phyloP scores from a whole-genome alignment of 1,284 basidiomycete genomes.

The Sutorius eximius region DNA sequence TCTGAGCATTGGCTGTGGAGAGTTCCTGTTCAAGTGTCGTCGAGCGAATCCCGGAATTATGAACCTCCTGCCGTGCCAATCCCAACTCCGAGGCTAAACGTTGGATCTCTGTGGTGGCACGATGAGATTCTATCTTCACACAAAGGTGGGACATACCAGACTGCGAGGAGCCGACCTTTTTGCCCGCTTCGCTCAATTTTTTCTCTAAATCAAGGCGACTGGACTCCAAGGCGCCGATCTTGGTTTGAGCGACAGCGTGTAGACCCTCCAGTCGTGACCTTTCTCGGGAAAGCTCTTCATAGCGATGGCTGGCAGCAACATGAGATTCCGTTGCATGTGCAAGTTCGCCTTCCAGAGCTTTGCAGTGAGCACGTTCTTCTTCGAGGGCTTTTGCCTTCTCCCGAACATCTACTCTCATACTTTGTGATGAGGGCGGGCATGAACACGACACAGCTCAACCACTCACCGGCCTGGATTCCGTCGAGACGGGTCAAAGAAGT shows the following conservation, averaged over 20 bases:
- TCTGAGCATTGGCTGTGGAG: constrained; percentile 18
- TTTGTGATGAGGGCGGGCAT: not conserved
- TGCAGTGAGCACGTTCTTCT: constrained; percentile 20
- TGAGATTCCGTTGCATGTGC: constrained; percentile 11
- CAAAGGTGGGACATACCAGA: constrained; percentile 16
- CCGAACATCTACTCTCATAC: constrained; percentile 13
- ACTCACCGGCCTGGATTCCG: constrained; percentile 19
- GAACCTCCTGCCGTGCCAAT: constrained; percentile 12
- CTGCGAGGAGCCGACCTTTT: constrained; percentile 16
- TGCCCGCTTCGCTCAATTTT: constrained; percentile 8
- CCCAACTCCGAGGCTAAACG: constrained; percentile 20
- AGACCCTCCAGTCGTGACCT: constrained; percentile 30
- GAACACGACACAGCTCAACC: not conserved
- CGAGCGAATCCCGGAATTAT: constrained; percentile 9
- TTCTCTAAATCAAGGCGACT: constrained; percentile 11
- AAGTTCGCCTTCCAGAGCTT: constrained; percentile 23
- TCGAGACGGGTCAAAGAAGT: constrained; percentile 17
- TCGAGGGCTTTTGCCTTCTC: constrained; percentile 10
- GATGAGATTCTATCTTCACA: not conserved
- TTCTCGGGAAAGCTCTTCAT: constrained; percentile 28
- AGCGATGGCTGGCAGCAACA: constrained; percentile 9
- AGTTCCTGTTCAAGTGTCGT: constrained; percentile 27
- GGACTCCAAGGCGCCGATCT: constrained; percentile 20
- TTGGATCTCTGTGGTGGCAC: constrained; percentile 22
- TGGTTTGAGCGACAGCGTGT: constrained; percentile 19